phyloP scores from a whole-genome alignment of 2,329 filamentous ascomycete genomes.

The Colletotrichum lini region DNA sequence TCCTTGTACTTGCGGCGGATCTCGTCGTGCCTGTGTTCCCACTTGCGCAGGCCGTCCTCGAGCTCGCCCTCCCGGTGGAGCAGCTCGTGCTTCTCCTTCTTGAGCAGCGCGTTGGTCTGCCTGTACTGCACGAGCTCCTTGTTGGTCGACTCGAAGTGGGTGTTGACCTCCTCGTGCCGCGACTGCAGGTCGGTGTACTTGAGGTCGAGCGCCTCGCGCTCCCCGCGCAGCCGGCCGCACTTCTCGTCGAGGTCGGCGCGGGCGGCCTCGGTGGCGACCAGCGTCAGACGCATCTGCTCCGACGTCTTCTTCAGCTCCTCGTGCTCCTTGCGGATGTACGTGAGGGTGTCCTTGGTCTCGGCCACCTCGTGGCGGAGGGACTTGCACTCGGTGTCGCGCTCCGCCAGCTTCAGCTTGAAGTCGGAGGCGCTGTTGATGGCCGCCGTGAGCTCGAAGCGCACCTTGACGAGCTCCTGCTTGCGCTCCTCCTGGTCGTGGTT shows the following conservation, averaged over 20 bases:
- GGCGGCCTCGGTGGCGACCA: conserved; percentile 21
- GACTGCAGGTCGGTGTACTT: conserved; percentile 30
- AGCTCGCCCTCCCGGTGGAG: conserved; percentile 17
- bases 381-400: conserved; percentile 31
- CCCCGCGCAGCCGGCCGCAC: conserved; percentile 24
- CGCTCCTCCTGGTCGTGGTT: conserved; percentile 31
- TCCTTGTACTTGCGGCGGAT: conserved; percentile 33
- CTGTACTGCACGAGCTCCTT: conserved; percentile 27
- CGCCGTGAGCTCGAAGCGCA: conserved; percentile 27
- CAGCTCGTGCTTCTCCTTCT: conserved; percentile 31
- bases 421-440: conserved; percentile 16
- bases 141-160: conserved; percentile 14
- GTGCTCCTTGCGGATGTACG: conserved; percentile 22
- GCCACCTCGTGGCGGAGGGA: conserved; percentile 21
- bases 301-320: conserved; percentile 31
- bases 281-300: conserved; percentile 18
- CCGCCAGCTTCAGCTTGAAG: conserved; percentile 31
- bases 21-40: conserved; percentile 31
- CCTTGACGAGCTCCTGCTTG: conserved; percentile 28
- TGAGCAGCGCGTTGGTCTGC: conserved; percentile 15
- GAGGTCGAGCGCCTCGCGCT: conserved; percentile 27
- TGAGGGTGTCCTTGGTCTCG: conserved; percentile 23
- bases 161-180: conserved; percentile 23
- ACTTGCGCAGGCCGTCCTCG: conserved; percentile 25
- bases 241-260: conserved; percentile 21